phyloP scores from a whole-genome alignment of 352 stramenopile species.

The Globisporangium lucens region DNA sequence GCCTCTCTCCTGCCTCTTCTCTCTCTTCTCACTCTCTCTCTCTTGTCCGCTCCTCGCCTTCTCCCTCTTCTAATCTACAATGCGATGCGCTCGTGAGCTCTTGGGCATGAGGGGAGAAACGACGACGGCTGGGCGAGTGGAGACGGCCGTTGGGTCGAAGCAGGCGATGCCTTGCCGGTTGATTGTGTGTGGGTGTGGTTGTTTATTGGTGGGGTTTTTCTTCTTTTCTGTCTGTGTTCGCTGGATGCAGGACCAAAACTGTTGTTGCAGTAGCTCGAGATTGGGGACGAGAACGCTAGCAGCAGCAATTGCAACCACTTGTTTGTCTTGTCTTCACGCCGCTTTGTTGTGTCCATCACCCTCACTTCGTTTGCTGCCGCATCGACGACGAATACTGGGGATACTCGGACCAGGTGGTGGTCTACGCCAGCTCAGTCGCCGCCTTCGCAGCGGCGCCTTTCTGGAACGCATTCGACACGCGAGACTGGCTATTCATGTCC shows the following conservation, averaged over 20 bases:
- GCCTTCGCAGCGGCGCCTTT: conserved; percentile 33
- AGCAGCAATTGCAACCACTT: no score
- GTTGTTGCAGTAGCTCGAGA: neutral
- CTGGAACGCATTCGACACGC: conserved; percentile 27
- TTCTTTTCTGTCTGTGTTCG: neutral
- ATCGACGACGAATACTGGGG: neutral
- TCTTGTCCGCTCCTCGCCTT: neutral
- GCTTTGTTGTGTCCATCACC: neutral
- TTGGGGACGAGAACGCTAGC: neutral
- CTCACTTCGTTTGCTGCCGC: neutral
- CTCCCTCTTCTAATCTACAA: neutral
- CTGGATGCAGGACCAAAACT: conserved; percentile 2
- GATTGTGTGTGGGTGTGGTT: neutral
- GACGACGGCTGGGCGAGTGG: neutral
- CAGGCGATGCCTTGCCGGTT: neutral
- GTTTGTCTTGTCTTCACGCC: neutral
- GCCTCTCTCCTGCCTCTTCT: neutral
- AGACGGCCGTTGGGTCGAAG: neutral
- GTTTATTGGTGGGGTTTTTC: neutral
- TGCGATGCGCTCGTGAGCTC: neutral
- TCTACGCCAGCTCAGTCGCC: conserved; percentile 11
- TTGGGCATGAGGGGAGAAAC: neutral
- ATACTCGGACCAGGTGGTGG: neutral
- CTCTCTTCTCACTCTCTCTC: neutral
- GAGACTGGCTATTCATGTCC: conserved; percentile 27